Conservation (phyloP, 192 early-diverging fungal genomes). For the Coemansia pectinata region DNA sequence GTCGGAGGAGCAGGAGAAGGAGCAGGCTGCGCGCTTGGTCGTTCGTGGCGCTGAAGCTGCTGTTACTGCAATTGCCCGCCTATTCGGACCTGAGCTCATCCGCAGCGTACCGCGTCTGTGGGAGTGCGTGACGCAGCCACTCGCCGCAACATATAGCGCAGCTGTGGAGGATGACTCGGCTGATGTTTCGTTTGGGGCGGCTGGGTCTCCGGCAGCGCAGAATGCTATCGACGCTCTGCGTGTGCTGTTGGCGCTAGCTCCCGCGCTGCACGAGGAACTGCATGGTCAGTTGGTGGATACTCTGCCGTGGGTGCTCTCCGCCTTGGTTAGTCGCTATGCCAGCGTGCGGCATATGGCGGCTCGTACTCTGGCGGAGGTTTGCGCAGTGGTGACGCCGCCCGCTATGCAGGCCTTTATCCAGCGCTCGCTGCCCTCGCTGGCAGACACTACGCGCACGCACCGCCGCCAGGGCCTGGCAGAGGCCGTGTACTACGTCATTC, state of each 20-base stretch:
- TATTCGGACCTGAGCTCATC: slow-evolving; percentile 40
- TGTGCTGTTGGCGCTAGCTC: slow-evolving; percentile 67
- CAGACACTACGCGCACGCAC: slow-evolving; percentile 65
- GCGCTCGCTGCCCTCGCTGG: slow-evolving; percentile 71
- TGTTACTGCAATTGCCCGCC: slow-evolving; percentile 26
- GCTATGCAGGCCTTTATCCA: slow-evolving; percentile 85
- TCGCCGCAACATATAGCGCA: slow-evolving; percentile 17
- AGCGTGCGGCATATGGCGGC: slow-evolving; percentile 80
- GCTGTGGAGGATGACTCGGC: slow-evolving; percentile 4
- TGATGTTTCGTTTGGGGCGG: slow-evolving; percentile 16
- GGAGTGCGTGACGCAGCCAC: slow-evolving; percentile 41
- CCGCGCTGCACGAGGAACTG: slow-evolving; percentile 55
- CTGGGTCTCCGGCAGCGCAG: slow-evolving; percentile 46
- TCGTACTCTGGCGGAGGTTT: slow-evolving; percentile 73
- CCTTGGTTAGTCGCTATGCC: slow-evolving; percentile 67
- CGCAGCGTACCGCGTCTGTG: slow-evolving; percentile 41
- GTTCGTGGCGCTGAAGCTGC: slow-evolving; percentile 66
- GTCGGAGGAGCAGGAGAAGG: slow-evolving; percentile 50
- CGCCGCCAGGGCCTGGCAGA: slow-evolving; percentile 90
- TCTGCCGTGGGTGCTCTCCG: slow-evolving; percentile 65
- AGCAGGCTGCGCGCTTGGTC: slow-evolving; percentile 58
- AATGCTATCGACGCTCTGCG: slow-evolving; percentile 77
- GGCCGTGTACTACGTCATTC: slow-evolving; percentile 77
- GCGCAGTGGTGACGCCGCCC: slow-evolving; percentile 62
- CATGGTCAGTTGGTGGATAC: slow-evolving; percentile 58